phyloP scores from a whole-genome alignment of 1,284 basidiomycete genomes.

The Papiliotrema flavescens region DNA sequence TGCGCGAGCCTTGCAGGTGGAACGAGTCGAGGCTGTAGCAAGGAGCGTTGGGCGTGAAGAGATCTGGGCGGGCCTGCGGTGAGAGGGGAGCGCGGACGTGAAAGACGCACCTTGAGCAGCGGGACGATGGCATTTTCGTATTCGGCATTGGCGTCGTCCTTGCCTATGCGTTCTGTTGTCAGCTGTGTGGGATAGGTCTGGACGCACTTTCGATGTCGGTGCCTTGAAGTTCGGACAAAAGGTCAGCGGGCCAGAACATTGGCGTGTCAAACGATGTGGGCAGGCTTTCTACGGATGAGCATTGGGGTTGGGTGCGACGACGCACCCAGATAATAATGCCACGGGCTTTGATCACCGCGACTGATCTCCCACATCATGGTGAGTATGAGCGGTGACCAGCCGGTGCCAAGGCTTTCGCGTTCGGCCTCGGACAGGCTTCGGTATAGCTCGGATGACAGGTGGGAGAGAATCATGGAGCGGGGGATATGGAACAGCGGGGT shows the following conservation, averaged over 20 bases:
- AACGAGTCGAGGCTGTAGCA: constrained; percentile 73
- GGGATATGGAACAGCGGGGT: constrained; percentile 75
- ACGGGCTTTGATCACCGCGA: constrained; percentile 58
- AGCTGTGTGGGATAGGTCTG: not conserved
- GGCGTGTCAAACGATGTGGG: constrained; percentile 79
- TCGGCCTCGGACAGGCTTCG: constrained; percentile 56
- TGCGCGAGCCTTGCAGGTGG: constrained; percentile 89
- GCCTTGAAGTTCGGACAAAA: constrained; percentile 73
- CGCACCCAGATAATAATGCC: constrained; percentile 67
- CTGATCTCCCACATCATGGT: constrained; percentile 93
- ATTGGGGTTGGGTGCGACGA: constrained; percentile 5
- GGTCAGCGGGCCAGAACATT: constrained; percentile 85
- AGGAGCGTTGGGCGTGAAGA: constrained; percentile 59
- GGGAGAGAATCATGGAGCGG: constrained; percentile 70
- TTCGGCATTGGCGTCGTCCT: constrained; percentile 72
- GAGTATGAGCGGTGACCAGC: constrained; percentile 85
- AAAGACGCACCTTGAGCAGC: constrained; percentile 52
- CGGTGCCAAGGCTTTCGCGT: constrained; percentile 65
- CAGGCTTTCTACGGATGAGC: constrained; percentile 50
- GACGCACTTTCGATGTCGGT: constrained; percentile 78
- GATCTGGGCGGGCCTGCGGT: constrained; percentile 61
- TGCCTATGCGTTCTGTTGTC: constrained; percentile 74
- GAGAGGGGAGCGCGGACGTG: too few relatives aligned
- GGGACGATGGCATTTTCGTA: constrained; percentile 66
- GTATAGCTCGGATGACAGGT: constrained; percentile 59